A percentile compares a stretch with the other conserved stretches of the same genome.
Conservation (phyloP, 1,139 yeast genomes). For the Nakaseomyces uthaithaninus region DNA sequence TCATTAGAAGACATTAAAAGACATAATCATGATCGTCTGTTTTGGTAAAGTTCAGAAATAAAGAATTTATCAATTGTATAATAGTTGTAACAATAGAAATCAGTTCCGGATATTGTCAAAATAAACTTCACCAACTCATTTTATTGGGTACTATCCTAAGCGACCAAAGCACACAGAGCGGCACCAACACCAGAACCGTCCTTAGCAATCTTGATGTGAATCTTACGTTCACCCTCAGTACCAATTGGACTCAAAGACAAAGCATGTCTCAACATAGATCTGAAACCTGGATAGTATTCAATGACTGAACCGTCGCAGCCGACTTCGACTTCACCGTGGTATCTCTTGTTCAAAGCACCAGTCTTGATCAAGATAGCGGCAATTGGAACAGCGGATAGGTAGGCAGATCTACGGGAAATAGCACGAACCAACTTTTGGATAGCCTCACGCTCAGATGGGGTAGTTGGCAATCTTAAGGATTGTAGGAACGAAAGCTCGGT, state of each 20-base stretch:
- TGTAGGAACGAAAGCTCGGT: slow-evolving; percentile 59
- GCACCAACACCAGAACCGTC: slow-evolving; percentile 98
- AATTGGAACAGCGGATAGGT: slow-evolving; percentile 76
- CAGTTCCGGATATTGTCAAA: too few species aligned
- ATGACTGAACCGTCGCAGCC: slow-evolving; percentile 96
- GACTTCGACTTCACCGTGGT: slow-evolving; percentile 67
- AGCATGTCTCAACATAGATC: slow-evolving; percentile 69
- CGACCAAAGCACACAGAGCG: slow-evolving; percentile 67
- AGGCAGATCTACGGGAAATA: slow-evolving; percentile 77
- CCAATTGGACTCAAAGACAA: slow-evolving; percentile 62
- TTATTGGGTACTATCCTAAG: too few species aligned
- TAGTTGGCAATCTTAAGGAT: slow-evolving; percentile 57
- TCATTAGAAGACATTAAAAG: slow-evolving; percentile 4
- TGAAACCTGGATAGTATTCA: slow-evolving; percentile 86
- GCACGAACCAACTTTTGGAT: slow-evolving; percentile 70
- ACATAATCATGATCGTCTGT: slow-evolving; percentile 2
- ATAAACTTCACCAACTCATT: too few species aligned
- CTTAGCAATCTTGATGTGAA: slow-evolving; percentile 72
- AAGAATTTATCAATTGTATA: slow-evolving; percentile 5
- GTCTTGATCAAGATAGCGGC: slow-evolving; percentile 66
- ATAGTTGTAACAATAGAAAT: slow-evolving; percentile 1
- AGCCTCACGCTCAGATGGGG: slow-evolving; percentile 57
- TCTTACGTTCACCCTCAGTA: slow-evolving; percentile 59
- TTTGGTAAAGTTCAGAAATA: slow-evolving; percentile 3
- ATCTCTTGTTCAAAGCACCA: slow-evolving; percentile 45